Base-by-base conservation (phyloP, 768 basidiomycete genomes). In the Pleurotus platypus region DNA sequence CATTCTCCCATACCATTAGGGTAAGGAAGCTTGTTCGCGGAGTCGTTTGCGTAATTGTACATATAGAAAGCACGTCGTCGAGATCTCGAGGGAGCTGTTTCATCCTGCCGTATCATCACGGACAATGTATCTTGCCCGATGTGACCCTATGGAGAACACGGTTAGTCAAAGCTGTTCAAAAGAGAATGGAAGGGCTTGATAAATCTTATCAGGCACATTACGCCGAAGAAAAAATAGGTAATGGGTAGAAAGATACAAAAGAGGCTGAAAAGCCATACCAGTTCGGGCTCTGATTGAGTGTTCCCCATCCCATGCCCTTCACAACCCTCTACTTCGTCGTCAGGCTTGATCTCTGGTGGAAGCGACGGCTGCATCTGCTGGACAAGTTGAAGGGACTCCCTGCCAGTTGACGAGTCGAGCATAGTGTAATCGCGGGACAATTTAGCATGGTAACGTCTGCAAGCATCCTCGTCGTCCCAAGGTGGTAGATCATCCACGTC, bases 101-200 rank as follows among this genome's bases (percentile, higher is more conserved):
- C 89, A 60, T 91, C 89, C 51, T 85, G 83, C 39, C 84, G 79
- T 63, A 91, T 90, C 85, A 89, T 89, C 15, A 80, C 72, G 51
- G 83, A 80, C 42, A 91, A 73, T 5, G 87, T 82, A 63, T 91
- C 89, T 61, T 90, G 87, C 15, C 86, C 80, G 50, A 90, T 86
- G 5, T 63, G 62, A n/a, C 88, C 89, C 88, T 90, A 61, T 15
- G 56, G 35, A 37, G 18, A 59, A 42, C 9, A 0, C 11, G 30
- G 30, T 35, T 35, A 35, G 30, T 11, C 30, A 49, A 48, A 39
- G 47, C 47, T 57, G 30, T 37, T 62, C 38, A 59, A 58, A 46
- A 55, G 30, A 49, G 46, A 16, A 42, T 45, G 3, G n/a, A 57
- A 30, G 6, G 49, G 46, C 35, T 39, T 48, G 37, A 54, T 59